These are phyloP conservation scores for Pseudogymnoascus sp. DNA, from an alignment of 2,329 filamentous ascomycete species.

Conservation along the genomic window DNA sequence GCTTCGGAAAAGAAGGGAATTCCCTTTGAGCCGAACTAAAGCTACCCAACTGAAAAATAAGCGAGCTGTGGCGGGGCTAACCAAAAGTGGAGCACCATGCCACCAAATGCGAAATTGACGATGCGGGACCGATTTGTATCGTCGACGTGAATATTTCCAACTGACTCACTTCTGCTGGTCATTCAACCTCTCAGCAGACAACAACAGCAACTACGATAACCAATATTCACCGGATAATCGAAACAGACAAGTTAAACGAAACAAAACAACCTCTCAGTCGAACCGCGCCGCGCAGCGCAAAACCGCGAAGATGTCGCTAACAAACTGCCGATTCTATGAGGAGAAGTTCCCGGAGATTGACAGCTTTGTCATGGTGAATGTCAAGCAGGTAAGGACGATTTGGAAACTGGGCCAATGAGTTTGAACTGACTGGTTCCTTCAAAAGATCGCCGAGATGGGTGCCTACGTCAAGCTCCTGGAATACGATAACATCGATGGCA, in stretches of 20 bases:
- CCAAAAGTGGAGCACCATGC: conserved; percentile 9
- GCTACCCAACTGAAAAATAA: conserved; percentile 7
- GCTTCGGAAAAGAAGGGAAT: conserved; percentile 5
- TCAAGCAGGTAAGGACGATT: conserved; percentile 68
- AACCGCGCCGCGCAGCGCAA: conserved; percentile 4
- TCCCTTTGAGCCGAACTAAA: neutral
- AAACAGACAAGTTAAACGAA: neutral
- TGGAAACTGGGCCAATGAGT: neutral
- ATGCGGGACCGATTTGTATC: conserved; percentile 9
- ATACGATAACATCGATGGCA: conserved; percentile 99
- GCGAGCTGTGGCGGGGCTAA: conserved; percentile 7
- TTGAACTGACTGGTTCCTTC: neutral
- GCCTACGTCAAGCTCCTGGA: conserved; percentile 99
- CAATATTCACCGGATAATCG: neutral
- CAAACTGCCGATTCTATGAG: conserved; percentile 95
- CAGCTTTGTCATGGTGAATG: conserved; percentile 99
- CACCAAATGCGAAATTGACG: conserved; percentile 10
- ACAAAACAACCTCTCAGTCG: conserved; percentile 6
- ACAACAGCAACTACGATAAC: neutral
- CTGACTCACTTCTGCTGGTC: conserved; percentile 6
- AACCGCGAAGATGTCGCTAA: conserved; percentile 76
- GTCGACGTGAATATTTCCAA: conserved; percentile 8
- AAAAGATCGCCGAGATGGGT: conserved; percentile 96
- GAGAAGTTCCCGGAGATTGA: conserved; percentile 98
- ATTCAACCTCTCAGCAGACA: conserved; percentile 7